Conservation (phyloP, 106 monocot genomes). For the Platanthera zijinensis region DNA sequence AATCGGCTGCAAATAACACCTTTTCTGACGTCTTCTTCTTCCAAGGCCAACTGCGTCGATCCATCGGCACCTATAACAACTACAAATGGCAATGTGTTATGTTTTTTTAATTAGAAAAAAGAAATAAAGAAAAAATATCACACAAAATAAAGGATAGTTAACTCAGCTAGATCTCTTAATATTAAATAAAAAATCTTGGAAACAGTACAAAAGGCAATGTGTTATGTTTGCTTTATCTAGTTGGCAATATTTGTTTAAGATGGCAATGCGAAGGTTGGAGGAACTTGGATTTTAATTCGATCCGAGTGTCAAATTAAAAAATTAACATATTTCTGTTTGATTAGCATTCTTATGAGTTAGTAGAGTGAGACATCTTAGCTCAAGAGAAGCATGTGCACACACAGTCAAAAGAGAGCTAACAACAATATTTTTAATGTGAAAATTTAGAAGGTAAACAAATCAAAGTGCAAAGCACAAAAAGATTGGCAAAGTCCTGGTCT, state of each 20-base stretch:
- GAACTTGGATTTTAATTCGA: too few relatives aligned
- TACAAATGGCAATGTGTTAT: not conserved
- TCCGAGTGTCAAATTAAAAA: too few relatives aligned
- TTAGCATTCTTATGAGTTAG: too few relatives aligned
- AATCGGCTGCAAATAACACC: not conserved
- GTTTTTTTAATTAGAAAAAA: not conserved
- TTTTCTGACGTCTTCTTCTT: not conserved
- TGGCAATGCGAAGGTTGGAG: too few relatives aligned
- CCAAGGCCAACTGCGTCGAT: slow-evolving; percentile 4
- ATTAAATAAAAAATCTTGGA: not conserved
- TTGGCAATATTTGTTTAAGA: not conserved
- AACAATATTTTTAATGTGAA: too few relatives aligned
- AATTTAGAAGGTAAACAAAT: too few relatives aligned
- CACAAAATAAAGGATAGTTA: not conserved
- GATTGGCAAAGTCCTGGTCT: too few relatives aligned
- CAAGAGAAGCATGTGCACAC: too few relatives aligned
- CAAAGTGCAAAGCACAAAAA: too few relatives aligned
- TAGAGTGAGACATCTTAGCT: too few relatives aligned
- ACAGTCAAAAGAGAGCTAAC: too few relatives aligned
- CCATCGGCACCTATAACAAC: not conserved
- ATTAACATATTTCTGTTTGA: too few relatives aligned
- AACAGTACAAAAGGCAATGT: not conserved
- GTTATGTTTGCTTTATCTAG: not conserved
- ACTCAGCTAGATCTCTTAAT: not conserved
- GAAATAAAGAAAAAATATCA: not conserved